Evolutionary conservation across 805 yeast genomes (phyloP).

Genomic region (Suhomyces sp.): DNA sequence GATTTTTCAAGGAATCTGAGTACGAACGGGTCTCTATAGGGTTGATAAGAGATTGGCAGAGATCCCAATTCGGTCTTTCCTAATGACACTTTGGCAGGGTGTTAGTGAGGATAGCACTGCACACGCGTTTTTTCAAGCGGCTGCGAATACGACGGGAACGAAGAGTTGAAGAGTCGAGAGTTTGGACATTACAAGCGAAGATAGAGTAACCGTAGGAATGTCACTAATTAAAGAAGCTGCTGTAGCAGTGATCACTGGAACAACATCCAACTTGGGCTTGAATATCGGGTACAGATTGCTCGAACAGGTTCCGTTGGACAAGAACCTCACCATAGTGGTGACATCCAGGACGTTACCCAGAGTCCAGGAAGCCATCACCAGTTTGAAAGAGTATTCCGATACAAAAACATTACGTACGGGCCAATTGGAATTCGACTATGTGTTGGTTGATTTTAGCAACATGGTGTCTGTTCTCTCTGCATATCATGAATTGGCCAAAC

Average conservation of each 20-base stretch:
- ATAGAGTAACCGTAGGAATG: conserved; percentile 2
- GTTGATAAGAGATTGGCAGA: too few relatives aligned
- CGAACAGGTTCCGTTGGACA: conserved; percentile 50
- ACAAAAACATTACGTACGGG: conserved; percentile 43
- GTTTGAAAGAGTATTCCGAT: conserved; percentile 36
- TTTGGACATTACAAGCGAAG: too few relatives aligned
- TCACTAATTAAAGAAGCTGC: conserved; percentile 19
- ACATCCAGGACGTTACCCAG: conserved; percentile 88
- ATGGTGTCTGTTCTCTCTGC: conserved; percentile 84
- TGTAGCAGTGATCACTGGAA: conserved; percentile 43
- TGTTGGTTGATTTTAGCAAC: conserved; percentile 83
- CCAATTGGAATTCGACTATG: conserved; percentile 77
- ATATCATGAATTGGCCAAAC: conserved; percentile 61
- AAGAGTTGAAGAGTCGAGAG: background rate
- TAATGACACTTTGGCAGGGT: background rate
- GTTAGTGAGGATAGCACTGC: background rate
- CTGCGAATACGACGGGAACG: background rate
- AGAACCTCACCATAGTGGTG: conserved; percentile 72
- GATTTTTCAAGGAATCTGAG: too few relatives aligned
- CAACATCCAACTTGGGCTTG: conserved; percentile 70
- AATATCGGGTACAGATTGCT: conserved; percentile 81
- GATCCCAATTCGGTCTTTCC: too few relatives aligned
- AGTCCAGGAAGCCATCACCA: conserved; percentile 68
- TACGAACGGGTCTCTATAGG: too few relatives aligned
- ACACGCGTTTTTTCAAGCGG: background rate